phyloP scores from a whole-genome alignment of 345 rosid species.

The Iberis pinnata region DNA sequence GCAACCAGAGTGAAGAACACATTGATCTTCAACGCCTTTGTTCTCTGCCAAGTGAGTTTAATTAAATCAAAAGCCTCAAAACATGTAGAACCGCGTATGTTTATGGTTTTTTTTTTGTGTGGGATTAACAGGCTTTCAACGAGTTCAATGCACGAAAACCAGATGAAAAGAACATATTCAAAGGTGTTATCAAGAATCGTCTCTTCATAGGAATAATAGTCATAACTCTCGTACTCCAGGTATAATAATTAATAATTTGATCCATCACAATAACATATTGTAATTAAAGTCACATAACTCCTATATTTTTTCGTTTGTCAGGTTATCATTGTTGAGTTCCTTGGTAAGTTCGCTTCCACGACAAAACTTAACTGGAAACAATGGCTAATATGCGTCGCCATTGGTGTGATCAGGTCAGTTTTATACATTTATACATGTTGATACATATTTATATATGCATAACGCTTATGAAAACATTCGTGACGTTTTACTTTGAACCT shows the following conservation, averaged over 20 bases:
- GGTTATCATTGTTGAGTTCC: slow-evolving; percentile 73
- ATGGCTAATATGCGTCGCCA: slow-evolving; percentile 61
- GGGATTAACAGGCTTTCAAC: slow-evolving; percentile 51
- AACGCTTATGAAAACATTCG: too few relatives aligned
- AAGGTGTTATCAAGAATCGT: slow-evolving; percentile 60
- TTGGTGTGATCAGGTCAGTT: slow-evolving; percentile 57
- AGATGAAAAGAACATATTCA: slow-evolving; percentile 71
- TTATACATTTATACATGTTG: too few relatives aligned
- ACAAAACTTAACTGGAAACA: slow-evolving; percentile 67
- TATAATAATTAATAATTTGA: slow-evolving; percentile 13
- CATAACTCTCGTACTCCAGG: slow-evolving; percentile 75
- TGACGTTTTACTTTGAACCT: neutral
- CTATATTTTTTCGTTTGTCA: slow-evolving; percentile 17
- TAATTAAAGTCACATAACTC: too few relatives aligned
- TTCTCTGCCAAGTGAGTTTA: slow-evolving; percentile 67
- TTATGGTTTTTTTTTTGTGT: neutral
- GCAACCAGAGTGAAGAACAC: slow-evolving; percentile 66
- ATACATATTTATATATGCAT: too few relatives aligned
- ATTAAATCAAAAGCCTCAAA: neutral
- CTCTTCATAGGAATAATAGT: slow-evolving; percentile 76
- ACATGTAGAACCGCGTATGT: too few relatives aligned
- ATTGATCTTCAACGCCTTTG: slow-evolving; percentile 85
- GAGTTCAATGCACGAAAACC: slow-evolving; percentile 96
- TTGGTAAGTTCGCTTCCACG: slow-evolving; percentile 76
- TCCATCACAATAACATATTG: too few relatives aligned